A percentile compares a stretch with the other conserved stretches of the same genome.
Conservation (phyloP, 2,329 filamentous ascomycete species). For the Claviceps capensis region DNA sequence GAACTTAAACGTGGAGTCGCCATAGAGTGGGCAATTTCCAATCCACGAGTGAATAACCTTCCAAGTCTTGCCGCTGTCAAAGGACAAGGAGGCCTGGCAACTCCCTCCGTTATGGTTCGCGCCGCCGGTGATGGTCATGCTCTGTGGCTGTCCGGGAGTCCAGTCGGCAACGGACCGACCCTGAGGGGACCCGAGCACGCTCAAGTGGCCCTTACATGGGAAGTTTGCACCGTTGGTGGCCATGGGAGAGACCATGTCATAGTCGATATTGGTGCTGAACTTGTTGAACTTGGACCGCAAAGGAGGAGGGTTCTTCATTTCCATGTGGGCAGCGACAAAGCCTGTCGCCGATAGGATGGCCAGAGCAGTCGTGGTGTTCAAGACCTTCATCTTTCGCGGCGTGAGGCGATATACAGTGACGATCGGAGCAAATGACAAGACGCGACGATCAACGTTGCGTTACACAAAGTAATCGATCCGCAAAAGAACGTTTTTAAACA, state of each 20-base stretch:
- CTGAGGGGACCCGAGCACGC: slow-evolving; percentile 30
- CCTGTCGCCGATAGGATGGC: slow-evolving; percentile 28
- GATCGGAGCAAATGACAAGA: too few relatives aligned
- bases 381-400: background rate
- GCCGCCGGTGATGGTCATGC: slow-evolving; percentile 49
- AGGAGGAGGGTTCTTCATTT: slow-evolving; percentile 38
- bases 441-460: background rate
- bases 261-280: slow-evolving; percentile 43
- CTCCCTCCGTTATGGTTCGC: slow-evolving; percentile 56
- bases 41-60: slow-evolving; percentile 49
- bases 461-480: background rate
- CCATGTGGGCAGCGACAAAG: slow-evolving; percentile 40
- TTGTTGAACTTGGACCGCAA: slow-evolving; percentile 40
- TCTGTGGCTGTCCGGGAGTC: slow-evolving; percentile 45
- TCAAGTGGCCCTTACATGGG: slow-evolving; percentile 58
- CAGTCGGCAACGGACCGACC: slow-evolving; percentile 47
- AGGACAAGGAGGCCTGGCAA: slow-evolving; percentile 63
- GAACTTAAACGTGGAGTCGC: slow-evolving; percentile 45
- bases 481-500: background rate
- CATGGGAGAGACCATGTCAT: slow-evolving; percentile 59
- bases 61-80: slow-evolving; percentile 57
- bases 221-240: slow-evolving; percentile 47
- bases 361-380: slow-evolving; percentile 17
- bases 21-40: slow-evolving; percentile 36
- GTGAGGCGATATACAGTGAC: too few relatives aligned